Evolutionary conservation across 768 basidiomycete genomes (phyloP).

Genomic region (Gloeostereum incarnatum): DNA sequence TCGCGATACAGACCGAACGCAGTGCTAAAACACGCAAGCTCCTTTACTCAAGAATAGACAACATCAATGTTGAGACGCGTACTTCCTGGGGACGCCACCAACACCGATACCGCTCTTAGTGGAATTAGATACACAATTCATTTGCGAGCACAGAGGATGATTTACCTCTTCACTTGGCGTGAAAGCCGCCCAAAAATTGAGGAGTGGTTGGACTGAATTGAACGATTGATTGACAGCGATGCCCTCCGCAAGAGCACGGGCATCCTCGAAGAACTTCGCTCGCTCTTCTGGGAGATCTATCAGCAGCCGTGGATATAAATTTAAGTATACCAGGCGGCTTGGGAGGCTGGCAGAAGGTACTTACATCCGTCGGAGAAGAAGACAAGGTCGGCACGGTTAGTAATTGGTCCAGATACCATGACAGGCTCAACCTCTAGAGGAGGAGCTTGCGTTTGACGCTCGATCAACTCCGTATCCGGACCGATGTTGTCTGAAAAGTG

Average conservation of each 20-base stretch:
- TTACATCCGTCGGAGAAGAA: no score
- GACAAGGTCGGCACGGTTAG: no score
- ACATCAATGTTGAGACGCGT: conserved; percentile 9
- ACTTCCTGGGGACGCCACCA: conserved; percentile 64
- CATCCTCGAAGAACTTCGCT: conserved; percentile 58
- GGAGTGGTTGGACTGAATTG: conserved; percentile 60
- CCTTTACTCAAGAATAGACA: neutral
- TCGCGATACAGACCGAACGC: conserved; percentile 69
- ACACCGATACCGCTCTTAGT: conserved; percentile 62
- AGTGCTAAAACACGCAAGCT: conserved; percentile 33
- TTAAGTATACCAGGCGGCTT: no score
- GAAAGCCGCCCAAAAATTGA: conserved; percentile 81
- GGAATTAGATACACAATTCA: no score
- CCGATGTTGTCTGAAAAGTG: no score
- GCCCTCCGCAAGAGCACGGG: conserved; percentile 55
- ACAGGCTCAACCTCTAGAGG: no score
- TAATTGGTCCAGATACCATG: no score
- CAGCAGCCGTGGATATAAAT: no score
- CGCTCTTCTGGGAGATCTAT: conserved; percentile 49
- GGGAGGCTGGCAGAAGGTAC: no score
- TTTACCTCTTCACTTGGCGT: conserved; percentile 68
- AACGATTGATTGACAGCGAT: conserved; percentile 70
- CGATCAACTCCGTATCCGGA: no score
- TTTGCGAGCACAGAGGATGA: no score
- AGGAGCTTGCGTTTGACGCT: no score